Evolutionary conservation across 805 yeast genomes (phyloP).

Genomic region (Dipodascopsis uninucleata): DNA sequence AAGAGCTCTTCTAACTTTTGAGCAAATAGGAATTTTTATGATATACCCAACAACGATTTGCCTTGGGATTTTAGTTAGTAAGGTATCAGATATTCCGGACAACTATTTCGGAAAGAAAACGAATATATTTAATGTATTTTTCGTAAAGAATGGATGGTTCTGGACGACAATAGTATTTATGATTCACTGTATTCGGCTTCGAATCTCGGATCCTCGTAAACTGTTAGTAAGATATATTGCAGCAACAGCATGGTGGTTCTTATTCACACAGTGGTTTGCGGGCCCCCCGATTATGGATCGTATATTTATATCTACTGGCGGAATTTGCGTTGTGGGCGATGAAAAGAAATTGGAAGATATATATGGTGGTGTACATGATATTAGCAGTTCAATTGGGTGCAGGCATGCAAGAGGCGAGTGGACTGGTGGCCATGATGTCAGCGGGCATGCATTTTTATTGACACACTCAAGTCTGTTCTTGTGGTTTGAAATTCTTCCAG

Average conservation of each 20-base stretch:
- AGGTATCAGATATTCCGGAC: slow-evolving; percentile 20
- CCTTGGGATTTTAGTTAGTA: slow-evolving; percentile 31
- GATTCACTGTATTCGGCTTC: slow-evolving; percentile 15
- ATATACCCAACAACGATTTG: slow-evolving; percentile 30
- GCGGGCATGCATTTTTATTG: slow-evolving; percentile 85
- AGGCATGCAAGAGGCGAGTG: slow-evolving; percentile 61
- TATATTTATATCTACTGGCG: slow-evolving; percentile 77
- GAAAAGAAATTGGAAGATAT: slow-evolving; percentile 3
- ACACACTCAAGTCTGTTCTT: slow-evolving; percentile 63
- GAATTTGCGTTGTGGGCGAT: slow-evolving; percentile 50
- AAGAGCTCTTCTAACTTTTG: slow-evolving; percentile 14
- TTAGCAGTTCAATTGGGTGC: slow-evolving; percentile 43
- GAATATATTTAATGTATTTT: slow-evolving; percentile 63
- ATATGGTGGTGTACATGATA: slow-evolving; percentile 16
- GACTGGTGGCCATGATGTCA: slow-evolving; percentile 92
- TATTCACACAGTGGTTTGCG: slow-evolving; percentile 83
- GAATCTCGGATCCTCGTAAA: slow-evolving; percentile 8
- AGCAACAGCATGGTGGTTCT: slow-evolving; percentile 75
- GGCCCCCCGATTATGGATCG: slow-evolving; percentile 88
- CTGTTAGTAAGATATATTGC: slow-evolving; percentile 42
- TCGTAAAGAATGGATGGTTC: slow-evolving; percentile 89
- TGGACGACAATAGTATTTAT: slow-evolving; percentile 63
- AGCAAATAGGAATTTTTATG: slow-evolving; percentile 19
- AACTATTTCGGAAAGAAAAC: slow-evolving; percentile 47
- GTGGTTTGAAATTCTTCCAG: slow-evolving; percentile 57